Percentiles rank a stretch among this genome's conserved stretches.
phyloP scores from a whole-genome alignment of 306 rosid species.

The Begonia loranthoides region DNA sequence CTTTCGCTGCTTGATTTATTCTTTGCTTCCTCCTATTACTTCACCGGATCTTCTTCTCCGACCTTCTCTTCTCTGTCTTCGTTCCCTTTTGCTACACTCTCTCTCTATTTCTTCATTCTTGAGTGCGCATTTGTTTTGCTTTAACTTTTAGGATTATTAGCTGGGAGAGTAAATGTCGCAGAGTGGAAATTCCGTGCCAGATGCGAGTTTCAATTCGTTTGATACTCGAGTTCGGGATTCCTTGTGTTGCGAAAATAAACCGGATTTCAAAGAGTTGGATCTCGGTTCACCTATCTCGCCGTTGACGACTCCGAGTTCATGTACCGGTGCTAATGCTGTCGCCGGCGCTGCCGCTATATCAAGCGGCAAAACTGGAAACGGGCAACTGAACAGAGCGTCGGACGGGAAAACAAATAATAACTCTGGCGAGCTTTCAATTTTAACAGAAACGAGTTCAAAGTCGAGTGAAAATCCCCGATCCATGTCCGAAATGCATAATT shows the following conservation, averaged over 20 bases:
- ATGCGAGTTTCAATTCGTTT: constrained; percentile 35
- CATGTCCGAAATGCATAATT: constrained; percentile 14
- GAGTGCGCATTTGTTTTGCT: too few species aligned
- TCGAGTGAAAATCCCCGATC: constrained; percentile 30
- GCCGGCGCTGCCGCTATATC: constrained; percentile 19
- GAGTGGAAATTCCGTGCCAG: constrained; percentile 30
- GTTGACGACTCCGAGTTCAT: constrained; percentile 17
- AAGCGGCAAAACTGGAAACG: constrained; percentile 21
- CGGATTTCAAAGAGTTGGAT: constrained; percentile 59
- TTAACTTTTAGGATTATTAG: too few species aligned
- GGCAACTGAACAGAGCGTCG: constrained; percentile 26
- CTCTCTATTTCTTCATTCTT: too few species aligned
- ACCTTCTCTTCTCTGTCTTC: too few species aligned
- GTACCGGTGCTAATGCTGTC: constrained; percentile 10
- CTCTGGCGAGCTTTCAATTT: constrained; percentile 40
- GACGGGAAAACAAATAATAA: constrained; percentile 28
- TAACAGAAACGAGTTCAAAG: constrained; percentile 26
- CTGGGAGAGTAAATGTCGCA: constrained; percentile 18
- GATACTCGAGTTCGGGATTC: constrained; percentile 24
- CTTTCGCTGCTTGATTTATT: too few species aligned
- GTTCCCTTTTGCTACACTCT: too few species aligned
- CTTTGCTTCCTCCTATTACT: too few species aligned
- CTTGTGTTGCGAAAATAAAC: constrained; percentile 35
- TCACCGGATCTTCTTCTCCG: too few species aligned
- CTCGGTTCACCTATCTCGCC: constrained; percentile 45